Base-by-base conservation (phyloP, 2,329 filamentous ascomycete genomes). In the Diaporthe citrichinensis region DNA sequence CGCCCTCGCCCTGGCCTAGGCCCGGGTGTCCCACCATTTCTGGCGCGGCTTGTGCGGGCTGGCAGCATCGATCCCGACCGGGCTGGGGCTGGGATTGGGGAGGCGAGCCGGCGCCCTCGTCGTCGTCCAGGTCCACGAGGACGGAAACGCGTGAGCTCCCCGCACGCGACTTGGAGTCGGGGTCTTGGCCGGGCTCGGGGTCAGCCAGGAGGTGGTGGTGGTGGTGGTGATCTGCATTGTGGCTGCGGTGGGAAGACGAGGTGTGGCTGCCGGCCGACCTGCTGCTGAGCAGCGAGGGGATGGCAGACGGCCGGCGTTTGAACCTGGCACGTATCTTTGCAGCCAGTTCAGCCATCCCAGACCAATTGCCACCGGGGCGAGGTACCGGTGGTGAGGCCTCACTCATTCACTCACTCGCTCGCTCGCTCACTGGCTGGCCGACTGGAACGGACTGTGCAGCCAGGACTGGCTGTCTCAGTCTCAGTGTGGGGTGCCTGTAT, bases 321-420 rank as follows among this genome's bases (percentile, higher is more conserved):
- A 89, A 85, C 77, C 84, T 87, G 79, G 86, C 86, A 80, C 85
- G 85, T 79, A 89, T 84, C 77, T 86, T 87, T 77, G 87, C 84
- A 79, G 83, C 85, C 74, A 89, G 80, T 77, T 88, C 86, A 76
- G 85, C 86, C 87, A 88, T 88, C 34, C 69, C 73, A 59, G 51
- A 71, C 44, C 49, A 69, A 28, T 41, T 41, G 65, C 41, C 46
- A 69, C 46, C 49, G n/a, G 49, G 23, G 31, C 23, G 46, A 53
- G 62, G 34, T n/a, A n/a, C 34, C 10, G 46, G 49, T 55, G 8
- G 20, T 39, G 65, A 69, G 49, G 65, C 65, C 65, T 69, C 65
- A 39, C 46, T 3, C 46, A 17, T 44, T 51, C 44, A n/a, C 44
- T 53, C 31, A 25, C 39, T n/a, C 57, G 1, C 34, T 62, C 39